These are phyloP conservation scores for Thermothelomyces thermophilus DNA, from an alignment of 2,329 filamentous ascomycete species.

Conservation along the genomic window DNA sequence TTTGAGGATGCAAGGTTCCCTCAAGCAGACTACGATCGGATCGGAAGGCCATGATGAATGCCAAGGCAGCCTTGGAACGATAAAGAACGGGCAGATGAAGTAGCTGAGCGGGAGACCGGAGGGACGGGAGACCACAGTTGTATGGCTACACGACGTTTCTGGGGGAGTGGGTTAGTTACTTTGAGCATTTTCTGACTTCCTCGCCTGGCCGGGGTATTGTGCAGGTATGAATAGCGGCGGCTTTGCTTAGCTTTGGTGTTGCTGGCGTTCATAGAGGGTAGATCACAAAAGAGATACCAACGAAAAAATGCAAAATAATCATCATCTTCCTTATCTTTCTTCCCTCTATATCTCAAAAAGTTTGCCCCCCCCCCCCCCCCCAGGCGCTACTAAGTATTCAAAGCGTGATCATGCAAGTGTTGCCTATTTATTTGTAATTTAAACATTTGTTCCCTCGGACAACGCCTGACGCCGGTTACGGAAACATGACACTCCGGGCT, in stretches of 20 bases:
- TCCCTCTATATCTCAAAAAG: no score
- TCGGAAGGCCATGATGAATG: constrained; percentile 29
- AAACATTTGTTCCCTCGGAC: not conserved
- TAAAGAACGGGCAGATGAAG: not conserved
- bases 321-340: no score
- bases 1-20: constrained; percentile 49
- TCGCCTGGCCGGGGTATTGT: constrained; percentile 8
- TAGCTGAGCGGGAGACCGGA: not conserved
- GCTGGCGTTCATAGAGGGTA: constrained; percentile 24
- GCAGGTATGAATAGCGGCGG: constrained; percentile 1
- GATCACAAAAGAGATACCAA: constrained; percentile 24
- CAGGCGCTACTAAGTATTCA: no score
- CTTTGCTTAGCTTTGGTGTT: constrained; percentile 21
- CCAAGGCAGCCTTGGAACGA: not conserved
- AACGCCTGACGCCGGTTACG: constrained; percentile 19
- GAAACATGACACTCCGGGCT: not conserved
- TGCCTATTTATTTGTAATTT: constrained; percentile 4
- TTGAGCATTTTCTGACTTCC: constrained; percentile 9
- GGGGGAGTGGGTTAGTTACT: not conserved
- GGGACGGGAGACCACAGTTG: not conserved
- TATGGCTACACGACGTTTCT: not conserved
- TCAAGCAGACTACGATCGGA: constrained; percentile 50
- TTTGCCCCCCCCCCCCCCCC: no score
- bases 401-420: no score
- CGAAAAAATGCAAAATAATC: no score